Conservation (phyloP, 257 asterid genomes). For the Thymus mandschuricus region DNA sequence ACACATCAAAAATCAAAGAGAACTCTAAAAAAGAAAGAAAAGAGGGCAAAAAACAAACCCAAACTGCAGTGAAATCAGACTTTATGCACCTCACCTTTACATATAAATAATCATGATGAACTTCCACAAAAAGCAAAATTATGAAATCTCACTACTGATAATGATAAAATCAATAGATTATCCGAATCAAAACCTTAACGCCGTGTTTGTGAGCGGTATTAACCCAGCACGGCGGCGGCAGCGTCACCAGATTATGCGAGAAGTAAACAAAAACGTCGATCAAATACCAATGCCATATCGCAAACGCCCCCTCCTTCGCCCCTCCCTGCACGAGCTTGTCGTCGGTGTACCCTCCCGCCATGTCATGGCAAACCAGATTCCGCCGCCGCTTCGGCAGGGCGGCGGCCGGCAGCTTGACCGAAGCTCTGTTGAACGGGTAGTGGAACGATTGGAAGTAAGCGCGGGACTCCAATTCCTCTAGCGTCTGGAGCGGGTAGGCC, state of each 20-base stretch:
- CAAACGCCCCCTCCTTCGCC: slow-evolving; percentile 64
- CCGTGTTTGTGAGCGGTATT: slow-evolving; percentile 90
- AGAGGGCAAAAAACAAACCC: neutral
- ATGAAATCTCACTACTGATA: slow-evolving; percentile 10
- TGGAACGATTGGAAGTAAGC: slow-evolving; percentile 82
- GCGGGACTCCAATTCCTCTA: slow-evolving; percentile 77
- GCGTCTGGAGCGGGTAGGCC: slow-evolving; percentile 80
- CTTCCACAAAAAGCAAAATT: slow-evolving; percentile 1
- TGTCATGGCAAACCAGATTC: slow-evolving; percentile 87
- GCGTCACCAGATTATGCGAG: slow-evolving; percentile 79
- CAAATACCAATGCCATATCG: slow-evolving; percentile 97
- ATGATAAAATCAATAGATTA: neutral
- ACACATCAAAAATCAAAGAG: neutral
- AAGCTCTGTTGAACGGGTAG: slow-evolving; percentile 62
- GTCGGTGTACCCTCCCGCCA: slow-evolving; percentile 88
- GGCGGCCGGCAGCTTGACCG: slow-evolving; percentile 48
- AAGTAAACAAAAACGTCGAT: slow-evolving; percentile 91
- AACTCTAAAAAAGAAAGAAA: neutral
- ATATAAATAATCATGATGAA: neutral
- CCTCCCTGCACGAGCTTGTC: slow-evolving; percentile 91
- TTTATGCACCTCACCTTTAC: no score
- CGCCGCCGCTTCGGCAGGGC: slow-evolving; percentile 63
- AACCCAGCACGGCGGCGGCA: slow-evolving; percentile 97
- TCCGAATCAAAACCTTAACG: slow-evolving; percentile 58
- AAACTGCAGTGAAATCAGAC: slow-evolving; percentile 7